phyloP scores from a whole-genome alignment of 768 basidiomycete species.

The Boletus sensibilis region DNA sequence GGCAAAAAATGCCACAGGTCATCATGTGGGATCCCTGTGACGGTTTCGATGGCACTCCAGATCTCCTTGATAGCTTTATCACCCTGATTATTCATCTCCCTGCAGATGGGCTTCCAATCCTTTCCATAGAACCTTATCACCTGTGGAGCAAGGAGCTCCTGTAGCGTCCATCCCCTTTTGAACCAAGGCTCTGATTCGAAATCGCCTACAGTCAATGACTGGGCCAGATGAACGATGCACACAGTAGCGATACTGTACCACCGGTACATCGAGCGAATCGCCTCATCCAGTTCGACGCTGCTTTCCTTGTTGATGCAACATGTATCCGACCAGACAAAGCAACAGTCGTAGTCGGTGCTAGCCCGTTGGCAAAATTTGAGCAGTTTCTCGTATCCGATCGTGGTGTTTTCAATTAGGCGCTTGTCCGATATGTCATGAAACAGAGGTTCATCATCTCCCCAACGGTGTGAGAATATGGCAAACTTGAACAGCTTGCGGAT shows the following conservation, averaged over 20 bases:
- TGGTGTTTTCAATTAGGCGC: background rate
- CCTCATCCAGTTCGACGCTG: constrained; percentile 32
- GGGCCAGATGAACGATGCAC: constrained; percentile 24
- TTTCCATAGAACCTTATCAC: constrained; percentile 19
- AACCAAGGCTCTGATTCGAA: constrained; percentile 23
- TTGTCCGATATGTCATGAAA: constrained; percentile 9
- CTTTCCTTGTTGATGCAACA: constrained; percentile 26
- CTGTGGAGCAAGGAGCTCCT: constrained; percentile 16
- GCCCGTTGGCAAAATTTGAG: constrained; percentile 17
- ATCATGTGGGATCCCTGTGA: constrained; percentile 15
- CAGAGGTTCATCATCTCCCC: constrained; percentile 20
- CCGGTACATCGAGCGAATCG: constrained; percentile 30
- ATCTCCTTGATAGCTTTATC: constrained; percentile 15
- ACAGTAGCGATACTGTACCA: constrained; percentile 27
- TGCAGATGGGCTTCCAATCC: constrained; percentile 18
- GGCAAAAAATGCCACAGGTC: constrained; percentile 14
- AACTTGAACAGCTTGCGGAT: constrained; percentile 16
- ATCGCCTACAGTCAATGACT: constrained; percentile 7
- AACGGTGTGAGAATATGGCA: constrained; percentile 22
- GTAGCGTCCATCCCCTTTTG: constrained; percentile 23
- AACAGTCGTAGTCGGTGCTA: constrained; percentile 12
- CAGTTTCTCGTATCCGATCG: constrained; percentile 19
- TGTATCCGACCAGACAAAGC: constrained; percentile 27
- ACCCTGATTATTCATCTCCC: background rate
- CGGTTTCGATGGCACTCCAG: constrained; percentile 1